Evolutionary conservation across 2,329 filamentous ascomycete species (phyloP).

Genomic region (Orbilia blumenaviensis): DNA sequence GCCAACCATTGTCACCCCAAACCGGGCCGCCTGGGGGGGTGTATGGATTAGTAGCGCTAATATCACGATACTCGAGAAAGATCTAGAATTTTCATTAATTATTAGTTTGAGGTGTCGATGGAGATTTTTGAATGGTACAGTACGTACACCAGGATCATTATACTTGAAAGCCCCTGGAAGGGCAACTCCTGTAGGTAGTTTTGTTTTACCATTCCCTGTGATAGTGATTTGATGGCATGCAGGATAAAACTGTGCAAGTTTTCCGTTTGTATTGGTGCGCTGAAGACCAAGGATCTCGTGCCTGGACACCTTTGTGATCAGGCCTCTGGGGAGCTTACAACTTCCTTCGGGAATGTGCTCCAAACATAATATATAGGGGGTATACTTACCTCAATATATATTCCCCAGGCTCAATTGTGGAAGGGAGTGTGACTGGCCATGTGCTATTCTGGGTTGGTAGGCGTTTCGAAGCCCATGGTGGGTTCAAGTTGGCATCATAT

Average conservation of each 20-base stretch:
- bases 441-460: slow-evolving; percentile 59
- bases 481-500: slow-evolving; percentile 58
- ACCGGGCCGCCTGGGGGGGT: slow-evolving; percentile 57
- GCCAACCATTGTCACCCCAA: slow-evolving; percentile 45
- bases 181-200: slow-evolving; percentile 54
- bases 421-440: slow-evolving; percentile 59
- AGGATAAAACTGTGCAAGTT: slow-evolving; percentile 55
- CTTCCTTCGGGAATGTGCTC: not conserved
- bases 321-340: too few relatives aligned
- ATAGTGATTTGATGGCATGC: slow-evolving; percentile 55
- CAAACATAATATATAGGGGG: not conserved
- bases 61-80: slow-evolving; percentile 57
- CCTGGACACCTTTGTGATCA: too few relatives aligned
- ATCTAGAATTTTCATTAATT: slow-evolving; percentile 54
- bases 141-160: slow-evolving; percentile 55
- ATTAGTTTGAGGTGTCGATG: not conserved
- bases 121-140: not conserved
- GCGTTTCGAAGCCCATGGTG: slow-evolving; percentile 60
- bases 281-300: slow-evolving; percentile 54
- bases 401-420: slow-evolving; percentile 58
- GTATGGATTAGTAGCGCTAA: slow-evolving; percentile 55
- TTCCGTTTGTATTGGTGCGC: slow-evolving; percentile 52
- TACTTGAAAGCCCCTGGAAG: slow-evolving; percentile 56
- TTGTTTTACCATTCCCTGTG: slow-evolving; percentile 55
- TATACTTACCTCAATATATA: slow-evolving; percentile 20